Conservation (phyloP, 495 filamentous ascomycete genomes). For the Lasiosphaeriaceae sp. region DNA sequence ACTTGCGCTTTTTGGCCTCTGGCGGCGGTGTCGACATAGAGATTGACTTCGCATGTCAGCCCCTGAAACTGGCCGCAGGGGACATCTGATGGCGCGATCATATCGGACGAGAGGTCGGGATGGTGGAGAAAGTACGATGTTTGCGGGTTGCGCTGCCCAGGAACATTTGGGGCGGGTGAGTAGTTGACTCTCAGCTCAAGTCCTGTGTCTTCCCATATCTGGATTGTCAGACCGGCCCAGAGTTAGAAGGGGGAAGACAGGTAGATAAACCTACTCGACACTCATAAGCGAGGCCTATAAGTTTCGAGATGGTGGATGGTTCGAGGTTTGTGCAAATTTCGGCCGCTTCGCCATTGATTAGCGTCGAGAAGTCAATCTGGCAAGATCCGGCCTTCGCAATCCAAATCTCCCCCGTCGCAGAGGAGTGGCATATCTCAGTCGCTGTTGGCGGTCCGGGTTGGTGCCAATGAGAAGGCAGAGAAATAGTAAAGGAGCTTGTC, state of each 20-base stretch:
- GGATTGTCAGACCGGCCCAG: background rate
- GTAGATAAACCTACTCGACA: conserved; percentile 15
- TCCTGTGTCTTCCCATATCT: conserved; percentile 27
- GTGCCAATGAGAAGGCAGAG: conserved; percentile 1
- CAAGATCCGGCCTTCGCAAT: conserved; percentile 28
- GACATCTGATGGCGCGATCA: conserved; percentile 17
- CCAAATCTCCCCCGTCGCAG: conserved; percentile 18
- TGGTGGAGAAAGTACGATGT: conserved; percentile 26
- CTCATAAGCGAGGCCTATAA: conserved; percentile 7
- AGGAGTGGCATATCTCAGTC: conserved; percentile 10
- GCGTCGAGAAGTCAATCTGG: conserved; percentile 16
- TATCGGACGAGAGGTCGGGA: conserved; percentile 23
- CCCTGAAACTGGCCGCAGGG: conserved; percentile 30
- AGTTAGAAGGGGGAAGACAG: background rate
- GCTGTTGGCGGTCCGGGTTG: conserved; percentile 1
- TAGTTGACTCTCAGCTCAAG: conserved; percentile 22
- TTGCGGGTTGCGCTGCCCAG: background rate
- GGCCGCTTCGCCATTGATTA: conserved; percentile 13
- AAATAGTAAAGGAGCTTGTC: conserved; percentile 15
- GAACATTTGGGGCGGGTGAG: background rate
- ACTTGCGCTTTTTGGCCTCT: background rate
- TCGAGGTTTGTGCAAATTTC: background rate
- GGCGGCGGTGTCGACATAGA: conserved; percentile 2
- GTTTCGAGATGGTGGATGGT: background rate
- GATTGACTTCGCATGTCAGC: conserved; percentile 22